Conservation (phyloP, 148 eudicot species). For the Fallopia convolvulus region DNA sequence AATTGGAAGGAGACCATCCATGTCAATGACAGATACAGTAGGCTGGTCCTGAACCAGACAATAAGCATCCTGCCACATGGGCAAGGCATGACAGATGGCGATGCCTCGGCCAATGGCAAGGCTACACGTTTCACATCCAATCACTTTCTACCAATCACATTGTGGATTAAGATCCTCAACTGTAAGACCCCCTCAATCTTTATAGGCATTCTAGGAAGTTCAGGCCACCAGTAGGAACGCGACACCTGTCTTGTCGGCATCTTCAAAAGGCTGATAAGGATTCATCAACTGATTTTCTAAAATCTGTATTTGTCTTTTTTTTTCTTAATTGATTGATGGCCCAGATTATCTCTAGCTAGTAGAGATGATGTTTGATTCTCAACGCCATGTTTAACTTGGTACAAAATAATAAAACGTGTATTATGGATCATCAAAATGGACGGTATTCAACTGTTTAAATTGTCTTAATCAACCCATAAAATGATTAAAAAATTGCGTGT, state of each 20-base stretch:
- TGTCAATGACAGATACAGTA: background rate
- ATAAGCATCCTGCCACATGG: conserved; percentile 9
- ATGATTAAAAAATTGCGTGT: background rate
- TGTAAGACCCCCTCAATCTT: background rate
- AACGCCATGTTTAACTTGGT: conserved; percentile 1
- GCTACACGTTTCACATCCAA: conserved; percentile 19
- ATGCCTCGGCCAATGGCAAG: background rate
- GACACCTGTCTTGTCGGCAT: conserved; percentile 3
- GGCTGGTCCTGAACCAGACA: conserved; percentile 9
- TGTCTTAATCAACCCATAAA: background rate
- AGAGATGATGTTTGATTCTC: background rate
- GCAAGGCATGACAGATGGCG: conserved; percentile 7
- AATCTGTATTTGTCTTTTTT: background rate
- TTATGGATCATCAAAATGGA: too few relatives aligned
- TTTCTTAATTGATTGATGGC: background rate
- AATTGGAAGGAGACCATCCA: background rate
- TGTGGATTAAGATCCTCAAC: conserved; percentile 18
- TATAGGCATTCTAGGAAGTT: background rate
- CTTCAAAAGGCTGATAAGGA: conserved; percentile 2
- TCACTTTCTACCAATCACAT: conserved; percentile 18
- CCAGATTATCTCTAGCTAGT: background rate
- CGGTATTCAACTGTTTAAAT: too few relatives aligned
- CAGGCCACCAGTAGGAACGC: background rate
- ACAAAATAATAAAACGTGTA: background rate
- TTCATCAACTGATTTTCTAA: background rate